Percentiles rank a stretch among this genome's conserved stretches.
Evolutionary conservation across 1,284 basidiomycete species (phyloP).

Genomic region (Microbotryomycetes sp.): DNA sequence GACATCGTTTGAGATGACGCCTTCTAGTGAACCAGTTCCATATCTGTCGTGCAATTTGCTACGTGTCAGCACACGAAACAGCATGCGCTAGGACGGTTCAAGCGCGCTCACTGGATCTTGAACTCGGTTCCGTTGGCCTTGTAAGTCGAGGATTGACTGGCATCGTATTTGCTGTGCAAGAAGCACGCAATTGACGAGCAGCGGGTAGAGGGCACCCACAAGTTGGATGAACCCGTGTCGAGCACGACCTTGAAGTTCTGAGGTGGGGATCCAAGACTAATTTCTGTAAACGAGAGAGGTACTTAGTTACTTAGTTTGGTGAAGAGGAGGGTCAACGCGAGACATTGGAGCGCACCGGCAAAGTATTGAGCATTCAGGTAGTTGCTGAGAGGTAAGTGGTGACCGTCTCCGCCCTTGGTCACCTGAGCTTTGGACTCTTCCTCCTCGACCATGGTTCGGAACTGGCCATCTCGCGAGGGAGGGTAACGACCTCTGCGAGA

Average conservation of each 20-base stretch:
- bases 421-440: constrained; percentile 50
- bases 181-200: constrained; percentile 98
- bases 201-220: constrained; percentile 82
- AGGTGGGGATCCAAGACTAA: constrained; percentile 70
- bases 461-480: constrained; percentile 34
- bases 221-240: constrained; percentile 64
- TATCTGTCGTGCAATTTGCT: too few species aligned
- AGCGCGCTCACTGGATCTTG: constrained; percentile 57
- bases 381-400: constrained; percentile 49
- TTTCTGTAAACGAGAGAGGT: constrained; percentile 90
- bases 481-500: constrained; percentile 38
- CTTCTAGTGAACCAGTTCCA: constrained; percentile 94
- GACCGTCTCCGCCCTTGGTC: constrained; percentile 66
- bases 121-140: constrained; percentile 87
- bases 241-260: constrained; percentile 82
- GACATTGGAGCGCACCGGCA: not conserved
- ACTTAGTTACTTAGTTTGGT: too few species aligned
- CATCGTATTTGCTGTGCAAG: constrained; percentile 74
- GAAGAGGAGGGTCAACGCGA: too few species aligned
- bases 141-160: constrained; percentile 73
- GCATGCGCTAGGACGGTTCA: too few species aligned
- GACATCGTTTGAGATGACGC: constrained; percentile 82
- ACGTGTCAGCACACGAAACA: too few species aligned
- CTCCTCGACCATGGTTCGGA: constrained; percentile 41
- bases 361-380: constrained; percentile 84